Conservation (phyloP, 176 grass and related monocot species). For the Cymbopogon citratus region DNA sequence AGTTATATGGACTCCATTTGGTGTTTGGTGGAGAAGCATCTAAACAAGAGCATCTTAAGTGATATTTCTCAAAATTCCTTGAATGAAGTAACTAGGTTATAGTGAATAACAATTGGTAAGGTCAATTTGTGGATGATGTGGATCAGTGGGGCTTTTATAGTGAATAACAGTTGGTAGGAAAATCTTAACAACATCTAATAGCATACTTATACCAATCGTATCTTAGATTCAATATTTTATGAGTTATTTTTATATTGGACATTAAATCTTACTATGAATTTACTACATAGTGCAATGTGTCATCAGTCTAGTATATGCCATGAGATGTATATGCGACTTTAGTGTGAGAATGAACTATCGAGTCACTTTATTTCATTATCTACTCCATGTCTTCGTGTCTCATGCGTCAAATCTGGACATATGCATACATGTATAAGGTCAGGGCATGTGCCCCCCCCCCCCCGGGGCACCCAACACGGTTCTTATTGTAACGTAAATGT, state of each 20-base stretch:
- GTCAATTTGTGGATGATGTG: not conserved
- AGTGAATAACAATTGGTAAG: not conserved
- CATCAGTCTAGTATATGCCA: not conserved
- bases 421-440: not conserved
- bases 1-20: not conserved
- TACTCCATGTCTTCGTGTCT: not conserved
- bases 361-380: not conserved
- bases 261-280: not conserved
- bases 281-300: slow-evolving; percentile 12
- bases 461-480: not conserved
- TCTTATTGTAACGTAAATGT: not conserved
- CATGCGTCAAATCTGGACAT: not conserved
- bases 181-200: not conserved
- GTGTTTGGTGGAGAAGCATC: not conserved
- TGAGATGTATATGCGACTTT: not conserved
- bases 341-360: no score
- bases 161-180: not conserved
- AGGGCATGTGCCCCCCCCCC: not conserved
- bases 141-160: not conserved
- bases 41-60: not conserved
- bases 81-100: not conserved
- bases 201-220: not conserved
- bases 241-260: not conserved
- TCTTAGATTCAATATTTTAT: not conserved
- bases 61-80: not conserved